Conservation (phyloP, 768 basidiomycete species). For the Termitomyces sp. region DNA sequence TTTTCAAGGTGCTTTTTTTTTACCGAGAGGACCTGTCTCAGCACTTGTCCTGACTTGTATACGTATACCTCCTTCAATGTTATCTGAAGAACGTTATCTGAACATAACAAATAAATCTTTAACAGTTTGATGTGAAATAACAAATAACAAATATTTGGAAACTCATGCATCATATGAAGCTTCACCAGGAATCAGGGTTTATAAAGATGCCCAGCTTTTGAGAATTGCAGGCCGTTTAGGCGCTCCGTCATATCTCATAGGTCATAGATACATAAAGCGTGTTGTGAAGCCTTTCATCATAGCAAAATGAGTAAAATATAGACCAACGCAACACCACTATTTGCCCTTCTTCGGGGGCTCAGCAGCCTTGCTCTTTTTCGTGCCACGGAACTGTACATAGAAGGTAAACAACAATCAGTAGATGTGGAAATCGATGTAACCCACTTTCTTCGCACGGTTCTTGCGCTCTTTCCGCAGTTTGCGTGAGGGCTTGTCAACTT, state of each 20-base stretch:
- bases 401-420: constrained; percentile 14
- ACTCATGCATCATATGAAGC: neutral
- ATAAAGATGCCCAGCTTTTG: neutral
- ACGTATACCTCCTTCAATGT: too few relatives aligned
- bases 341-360: constrained; percentile 92
- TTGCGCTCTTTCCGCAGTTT: constrained; percentile 99
- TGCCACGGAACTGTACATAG: constrained; percentile 76
- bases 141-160: too few relatives aligned
- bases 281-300: constrained; percentile 26
- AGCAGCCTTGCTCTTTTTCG: constrained; percentile 91
- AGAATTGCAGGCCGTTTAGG: constrained; percentile 4
- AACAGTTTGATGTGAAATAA: too few relatives aligned
- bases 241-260: constrained; percentile 23
- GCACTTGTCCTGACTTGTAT: too few relatives aligned
- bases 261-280: constrained; percentile 19
- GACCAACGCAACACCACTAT: constrained; percentile 42
- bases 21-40: too few relatives aligned
- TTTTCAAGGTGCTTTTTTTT: neutral
- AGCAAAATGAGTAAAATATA: constrained; percentile 23
- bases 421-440: neutral
- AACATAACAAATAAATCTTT: too few relatives aligned
- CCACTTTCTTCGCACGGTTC: constrained; percentile 98
- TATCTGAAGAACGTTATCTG: too few relatives aligned
- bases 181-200: neutral
- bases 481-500: constrained; percentile 89